These are phyloP conservation scores for Colletotrichum shisoi DNA, from an alignment of 2,329 filamentous ascomycete genomes.

Conservation along the genomic window DNA sequence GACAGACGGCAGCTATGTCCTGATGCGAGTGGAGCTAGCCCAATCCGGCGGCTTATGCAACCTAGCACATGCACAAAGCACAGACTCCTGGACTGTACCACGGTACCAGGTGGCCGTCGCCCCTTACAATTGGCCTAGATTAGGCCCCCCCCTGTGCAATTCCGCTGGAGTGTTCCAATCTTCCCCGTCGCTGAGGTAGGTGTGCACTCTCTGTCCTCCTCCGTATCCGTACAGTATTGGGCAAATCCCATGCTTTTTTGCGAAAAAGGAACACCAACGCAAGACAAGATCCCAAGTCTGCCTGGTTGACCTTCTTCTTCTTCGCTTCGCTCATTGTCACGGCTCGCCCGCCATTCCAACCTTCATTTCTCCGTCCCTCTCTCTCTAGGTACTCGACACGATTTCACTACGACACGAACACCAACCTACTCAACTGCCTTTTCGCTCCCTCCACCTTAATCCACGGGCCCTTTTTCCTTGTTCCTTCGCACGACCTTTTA, in stretches of 20 bases:
- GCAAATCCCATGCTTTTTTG: slow-evolving; percentile 20
- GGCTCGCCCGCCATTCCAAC: slow-evolving; percentile 28
- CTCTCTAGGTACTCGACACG: slow-evolving; percentile 27
- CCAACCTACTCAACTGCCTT: slow-evolving; percentile 1
- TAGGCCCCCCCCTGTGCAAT: neutral
- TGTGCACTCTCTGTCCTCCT: neutral
- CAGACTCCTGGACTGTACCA: slow-evolving; percentile 5
- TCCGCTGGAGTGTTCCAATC: slow-evolving; percentile 11
- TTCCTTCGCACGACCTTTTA: slow-evolving; percentile 35
- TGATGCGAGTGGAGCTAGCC: slow-evolving; percentile 1
- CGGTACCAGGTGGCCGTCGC: slow-evolving; percentile 12
- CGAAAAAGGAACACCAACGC: slow-evolving; percentile 35
- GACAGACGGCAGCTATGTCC: slow-evolving; percentile 15
- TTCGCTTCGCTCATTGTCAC: slow-evolving; percentile 33
- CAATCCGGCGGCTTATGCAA: slow-evolving; percentile 4
- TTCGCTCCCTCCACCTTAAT: slow-evolving; percentile 23
- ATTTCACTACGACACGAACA: slow-evolving; percentile 27
- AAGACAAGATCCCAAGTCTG: slow-evolving; percentile 23
- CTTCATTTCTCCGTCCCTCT: slow-evolving; percentile 27
- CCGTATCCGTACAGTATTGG: neutral
- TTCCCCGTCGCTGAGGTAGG: slow-evolving; percentile 3
- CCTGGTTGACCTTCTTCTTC: slow-evolving; percentile 11
- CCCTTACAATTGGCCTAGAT: slow-evolving; percentile 16
- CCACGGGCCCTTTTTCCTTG: slow-evolving; percentile 27
- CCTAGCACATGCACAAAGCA: slow-evolving; percentile 22